These are phyloP conservation scores for Fusarium verrucosum DNA, from an alignment of 2,329 filamentous ascomycete genomes.

Conservation along the genomic window DNA sequence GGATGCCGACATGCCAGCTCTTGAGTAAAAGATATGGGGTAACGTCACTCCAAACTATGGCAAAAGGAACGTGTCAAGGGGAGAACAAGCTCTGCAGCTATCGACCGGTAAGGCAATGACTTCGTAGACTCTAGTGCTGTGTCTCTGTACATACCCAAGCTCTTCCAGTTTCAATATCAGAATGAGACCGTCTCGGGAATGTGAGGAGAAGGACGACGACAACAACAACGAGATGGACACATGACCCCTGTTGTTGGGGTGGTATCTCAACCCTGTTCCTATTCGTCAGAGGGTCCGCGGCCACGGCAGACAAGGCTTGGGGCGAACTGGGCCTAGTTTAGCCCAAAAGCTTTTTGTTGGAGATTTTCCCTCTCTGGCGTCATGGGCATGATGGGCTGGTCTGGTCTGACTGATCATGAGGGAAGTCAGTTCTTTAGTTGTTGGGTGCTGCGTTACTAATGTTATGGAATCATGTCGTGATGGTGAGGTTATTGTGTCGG, in stretches of 20 bases:
- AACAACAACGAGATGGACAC: conserved; percentile 18
- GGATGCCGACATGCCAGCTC: conserved; percentile 30
- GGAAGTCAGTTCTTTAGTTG: neutral
- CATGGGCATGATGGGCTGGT: conserved; percentile 15
- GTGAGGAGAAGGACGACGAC: conserved; percentile 12
- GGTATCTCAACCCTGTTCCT: conserved; percentile 12
- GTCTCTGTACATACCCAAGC: neutral
- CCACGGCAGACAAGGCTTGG: conserved; percentile 34
- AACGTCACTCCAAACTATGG: conserved; percentile 36
- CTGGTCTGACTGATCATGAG: conserved; percentile 13
- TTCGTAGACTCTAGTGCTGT: neutral
- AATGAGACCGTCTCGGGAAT: conserved; percentile 28
- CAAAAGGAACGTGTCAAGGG: conserved; percentile 12
- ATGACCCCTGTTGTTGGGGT: conserved; percentile 28
- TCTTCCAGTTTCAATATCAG: neutral
- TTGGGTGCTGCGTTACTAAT: neutral
- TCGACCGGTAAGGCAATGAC: no score
- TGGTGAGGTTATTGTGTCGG: neutral
- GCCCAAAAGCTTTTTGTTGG: conserved; percentile 35
- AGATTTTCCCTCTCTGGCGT: conserved; percentile 29
- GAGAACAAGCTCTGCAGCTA: no score
- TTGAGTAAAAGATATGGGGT: conserved; percentile 29
- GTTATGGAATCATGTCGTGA: neutral
- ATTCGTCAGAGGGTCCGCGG: conserved; percentile 21
- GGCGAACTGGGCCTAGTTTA: conserved; percentile 30